Evolutionary conservation across 345 rosid species (phyloP), one percentile per base, ranked within the genome.

Genomic region (Arabidopsis thaliana): DNA sequence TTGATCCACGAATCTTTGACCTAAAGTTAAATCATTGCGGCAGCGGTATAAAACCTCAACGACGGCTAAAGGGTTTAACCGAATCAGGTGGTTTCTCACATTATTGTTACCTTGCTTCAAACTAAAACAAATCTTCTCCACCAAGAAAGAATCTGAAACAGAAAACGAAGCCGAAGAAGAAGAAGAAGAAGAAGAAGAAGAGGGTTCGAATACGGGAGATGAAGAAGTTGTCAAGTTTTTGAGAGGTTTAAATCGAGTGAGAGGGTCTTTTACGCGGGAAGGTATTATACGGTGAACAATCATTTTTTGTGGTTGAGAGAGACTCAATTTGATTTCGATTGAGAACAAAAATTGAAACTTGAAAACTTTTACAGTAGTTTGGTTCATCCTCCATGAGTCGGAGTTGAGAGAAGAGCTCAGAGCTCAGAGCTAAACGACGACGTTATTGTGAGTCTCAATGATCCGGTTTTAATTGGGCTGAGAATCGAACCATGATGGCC

Each of bases 1-100:
- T 44, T 76, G 81, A 36, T 84, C 80, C 3, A 89, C 49, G 48
- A 92, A 88, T 25, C 64, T 85, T 71, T 59, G 81, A 53, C 83
- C 83, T 58, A 84, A 61, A n/a, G 46, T 74, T 69, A 85, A 81
- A 81, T 87, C 82, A 36, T 84, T 81, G 16, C 87, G 76, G 75
- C 84, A 87, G 42, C 82, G 87, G 69, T 46, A 65, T 5, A 89
- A 72, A 70, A 89, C 90, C 67, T 93, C 93, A 32, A 79, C 86
- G 65, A 83, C 75, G 53, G 80, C 41, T 25, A 61, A 59, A 24
- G 96, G 79, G 85, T 82, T 85, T 69, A 91, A 71, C 11, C 77
- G 83, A 81, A 70, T 65, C 41, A 75, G 78, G 59, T 78, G 81
- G 16, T 30, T 73, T 8, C 46, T 85, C 24, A 84, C 14, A 8